phyloP scores from a whole-genome alignment of 1,284 basidiomycete genomes.

The Peniophora sp. region DNA sequence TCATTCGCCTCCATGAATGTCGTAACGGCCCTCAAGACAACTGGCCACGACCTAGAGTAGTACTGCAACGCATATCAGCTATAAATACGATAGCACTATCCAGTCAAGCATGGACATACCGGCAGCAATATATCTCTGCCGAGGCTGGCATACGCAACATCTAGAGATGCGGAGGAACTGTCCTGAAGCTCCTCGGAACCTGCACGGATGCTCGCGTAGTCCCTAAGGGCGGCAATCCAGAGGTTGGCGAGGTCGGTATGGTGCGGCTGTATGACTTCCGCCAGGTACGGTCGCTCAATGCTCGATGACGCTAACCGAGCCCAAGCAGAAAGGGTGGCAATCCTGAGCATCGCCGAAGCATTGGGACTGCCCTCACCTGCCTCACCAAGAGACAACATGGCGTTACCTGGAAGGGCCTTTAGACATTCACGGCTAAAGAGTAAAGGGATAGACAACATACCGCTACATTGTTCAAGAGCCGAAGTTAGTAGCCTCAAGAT shows the following conservation, averaged over 20 bases:
- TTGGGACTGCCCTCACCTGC: conserved; percentile 86
- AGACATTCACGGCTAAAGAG: conserved; percentile 6
- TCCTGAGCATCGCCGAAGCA: conserved; percentile 90
- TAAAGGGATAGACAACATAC: conserved; percentile 24
- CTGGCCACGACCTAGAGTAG: conserved; percentile 78
- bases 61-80: conserved; percentile 47
- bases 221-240: conserved; percentile 86
- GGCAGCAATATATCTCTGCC: conserved; percentile 88
- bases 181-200: conserved; percentile 83
- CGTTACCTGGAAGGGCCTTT: conserved; percentile 48
- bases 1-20: conserved; percentile 72
- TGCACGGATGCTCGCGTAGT: conserved; percentile 86
- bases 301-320: conserved; percentile 87
- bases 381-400: conserved; percentile 82
- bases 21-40: conserved; percentile 84
- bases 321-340: conserved; percentile 94
- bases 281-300: conserved; percentile 68
- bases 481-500: conserved; percentile 86
- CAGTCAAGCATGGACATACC: conserved; percentile 35
- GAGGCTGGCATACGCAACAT: conserved; percentile 80
- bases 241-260: conserved; percentile 66
- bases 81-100: conserved; percentile 1
- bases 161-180: conserved; percentile 60
- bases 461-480: conserved; percentile 87
- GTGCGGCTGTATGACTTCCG: conserved; percentile 81